Evolutionary conservation across 1,284 basidiomycete genomes (phyloP).

Genomic region (Acaromyces ingoldii): DNA sequence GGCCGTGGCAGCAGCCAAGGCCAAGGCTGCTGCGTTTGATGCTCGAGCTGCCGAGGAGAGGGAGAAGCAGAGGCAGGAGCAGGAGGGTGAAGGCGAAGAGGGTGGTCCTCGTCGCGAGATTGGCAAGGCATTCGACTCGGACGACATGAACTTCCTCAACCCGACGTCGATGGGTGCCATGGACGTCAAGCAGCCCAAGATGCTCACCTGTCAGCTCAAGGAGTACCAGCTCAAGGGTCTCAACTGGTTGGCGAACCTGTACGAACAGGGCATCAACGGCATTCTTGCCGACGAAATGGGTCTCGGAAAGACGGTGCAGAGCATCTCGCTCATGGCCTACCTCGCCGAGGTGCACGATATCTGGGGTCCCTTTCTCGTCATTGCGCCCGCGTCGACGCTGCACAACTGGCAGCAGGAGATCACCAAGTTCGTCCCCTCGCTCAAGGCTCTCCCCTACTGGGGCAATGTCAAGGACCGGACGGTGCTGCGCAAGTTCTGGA

Average conservation of each 20-base stretch:
- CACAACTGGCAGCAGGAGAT: conserved; percentile 99
- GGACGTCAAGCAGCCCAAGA: conserved; percentile 81
- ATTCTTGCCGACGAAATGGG: conserved; percentile 75
- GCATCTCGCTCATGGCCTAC: conserved; percentile 92
- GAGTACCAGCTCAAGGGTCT: conserved; percentile 98
- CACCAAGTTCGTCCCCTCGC: conserved; percentile 83
- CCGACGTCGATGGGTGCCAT: conserved; percentile 81
- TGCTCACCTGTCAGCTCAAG: conserved; percentile 94
- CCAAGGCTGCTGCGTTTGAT: conserved; percentile 81
- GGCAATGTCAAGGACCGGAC: conserved; percentile 94
- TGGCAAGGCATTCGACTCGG: conserved; percentile 56
- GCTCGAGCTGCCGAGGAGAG: conserved; percentile 71
- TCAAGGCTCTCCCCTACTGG: conserved; percentile 98
- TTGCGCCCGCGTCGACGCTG: conserved; percentile 92
- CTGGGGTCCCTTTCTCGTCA: conserved; percentile 99
- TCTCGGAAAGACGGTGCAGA: conserved; percentile 82
- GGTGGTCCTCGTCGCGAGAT: no score
- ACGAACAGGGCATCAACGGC: conserved; percentile 84
- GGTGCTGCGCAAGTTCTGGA: conserved; percentile 95
- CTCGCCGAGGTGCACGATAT: conserved; percentile 96
- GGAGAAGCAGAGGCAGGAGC: conserved; percentile 61
- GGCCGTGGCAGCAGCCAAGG: conserved; percentile 73
- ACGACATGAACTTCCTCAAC: conserved; percentile 99
- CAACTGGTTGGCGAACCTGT: conserved; percentile 95
- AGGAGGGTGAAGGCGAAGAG: conserved; percentile 55